Evolutionary conservation across 139 green algal species (phyloP), one percentile per base, ranked within the genome.

Genomic region (Chlamydomonas sphaeroides): DNA sequence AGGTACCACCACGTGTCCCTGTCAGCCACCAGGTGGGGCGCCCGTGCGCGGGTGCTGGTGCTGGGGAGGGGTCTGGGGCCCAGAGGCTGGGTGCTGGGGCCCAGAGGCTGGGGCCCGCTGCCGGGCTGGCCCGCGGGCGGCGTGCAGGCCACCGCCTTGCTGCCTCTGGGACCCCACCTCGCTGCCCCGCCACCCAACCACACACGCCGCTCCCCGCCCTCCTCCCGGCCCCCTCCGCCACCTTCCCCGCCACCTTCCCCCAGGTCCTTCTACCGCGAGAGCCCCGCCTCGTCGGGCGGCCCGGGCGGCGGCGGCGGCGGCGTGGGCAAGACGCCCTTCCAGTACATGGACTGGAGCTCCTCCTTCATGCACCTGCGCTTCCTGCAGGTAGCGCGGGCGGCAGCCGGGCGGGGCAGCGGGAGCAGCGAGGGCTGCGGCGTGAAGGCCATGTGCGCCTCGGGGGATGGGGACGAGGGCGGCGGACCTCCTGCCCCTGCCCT

Each of bases 311-410:
- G 25, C 56, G 38, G 15, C 72, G 35, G 35, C 10, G 38, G 38
- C 28, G 57, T 26, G 18, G 39, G 28, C 56, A 95, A 95, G 79
- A 93, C 87, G 33, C 93, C 94, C 26, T 95, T 97, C 63, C 88
- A 85, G n/a, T 86, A 86, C 70, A 86, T 97, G 62, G 91, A 94
- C 45, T 96, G 92, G 93, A 92, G 88, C 69, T 90, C 66, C 20
- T 91, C 93, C 49, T 81, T 84, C 61, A 90, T 97, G 92, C 91
- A 96, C 86, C 94, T 97, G 68, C 84, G 87, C 20, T 96, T 96
- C 71, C 78, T 95, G 35, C 85, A 91, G 76, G 93, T 93, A 5
- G 11, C 39, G 36, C 7, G 2, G 15, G n/a, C n/a, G n/a, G n/a
- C n/a, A n/a, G n/a, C n/a, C n/a, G n/a, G n/a, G n/a, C n/a, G n/a